Percentiles rank a stretch among this genome's conserved stretches.
Conservation (phyloP, 495 filamentous ascomycete species). For the Hypoxylon fuscum region DNA sequence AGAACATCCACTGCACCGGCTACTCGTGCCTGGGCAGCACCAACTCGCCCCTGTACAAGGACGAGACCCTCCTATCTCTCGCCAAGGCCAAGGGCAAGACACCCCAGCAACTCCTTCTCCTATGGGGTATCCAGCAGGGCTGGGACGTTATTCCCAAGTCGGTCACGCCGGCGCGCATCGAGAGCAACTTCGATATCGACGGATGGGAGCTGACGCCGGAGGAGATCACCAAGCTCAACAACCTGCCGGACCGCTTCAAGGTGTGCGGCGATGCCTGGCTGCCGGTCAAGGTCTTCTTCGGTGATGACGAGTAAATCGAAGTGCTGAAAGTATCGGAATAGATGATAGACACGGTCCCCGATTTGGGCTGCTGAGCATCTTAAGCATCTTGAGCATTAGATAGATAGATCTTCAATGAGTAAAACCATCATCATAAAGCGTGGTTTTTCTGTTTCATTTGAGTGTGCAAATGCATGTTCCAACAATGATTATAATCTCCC, state of each 20-base stretch:
- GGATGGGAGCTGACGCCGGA: conserved; percentile 72
- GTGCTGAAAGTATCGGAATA: background rate
- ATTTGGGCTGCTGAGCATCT: conserved; percentile 12
- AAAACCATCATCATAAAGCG: background rate
- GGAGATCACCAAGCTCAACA: conserved; percentile 69
- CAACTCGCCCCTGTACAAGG: conserved; percentile 65
- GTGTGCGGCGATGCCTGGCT: conserved; percentile 75
- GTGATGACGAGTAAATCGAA: conserved; percentile 73
- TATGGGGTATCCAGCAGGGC: conserved; percentile 76
- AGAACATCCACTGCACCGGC: conserved; percentile 73
- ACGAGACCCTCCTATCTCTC: conserved; percentile 65
- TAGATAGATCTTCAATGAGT: conserved; percentile 35
- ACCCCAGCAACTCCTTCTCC: conserved; percentile 71
- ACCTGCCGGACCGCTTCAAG: conserved; percentile 75
- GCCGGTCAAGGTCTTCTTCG: conserved; percentile 85
- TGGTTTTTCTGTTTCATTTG: background rate
- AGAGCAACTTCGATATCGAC: conserved; percentile 71
- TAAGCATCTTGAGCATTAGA: conserved; percentile 32
- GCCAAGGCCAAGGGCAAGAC: conserved; percentile 73
- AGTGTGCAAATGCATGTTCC: background rate
- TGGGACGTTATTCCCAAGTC: conserved; percentile 80
- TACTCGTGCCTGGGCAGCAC: conserved; percentile 73
- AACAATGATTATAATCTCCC: conserved; percentile 37
- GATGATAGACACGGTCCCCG: conserved; percentile 7
- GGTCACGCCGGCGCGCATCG: conserved; percentile 68